phyloP scores from a whole-genome alignment of 345 rosid species.

The Luvunga scandens region DNA sequence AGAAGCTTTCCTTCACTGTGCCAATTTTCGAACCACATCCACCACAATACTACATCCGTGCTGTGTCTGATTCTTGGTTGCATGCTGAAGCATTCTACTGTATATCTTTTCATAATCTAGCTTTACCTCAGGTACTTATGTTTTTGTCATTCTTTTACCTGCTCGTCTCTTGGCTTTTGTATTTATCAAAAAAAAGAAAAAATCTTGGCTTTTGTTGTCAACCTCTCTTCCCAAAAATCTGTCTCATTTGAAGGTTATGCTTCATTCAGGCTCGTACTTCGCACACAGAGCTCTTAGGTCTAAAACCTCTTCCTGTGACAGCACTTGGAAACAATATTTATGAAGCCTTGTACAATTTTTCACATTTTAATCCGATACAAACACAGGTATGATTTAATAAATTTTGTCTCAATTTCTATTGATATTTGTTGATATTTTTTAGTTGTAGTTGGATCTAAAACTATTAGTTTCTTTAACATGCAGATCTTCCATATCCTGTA shows the following conservation, averaged over 20 bases:
- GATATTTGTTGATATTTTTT: conserved; percentile 12
- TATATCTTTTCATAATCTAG: conserved; percentile 83
- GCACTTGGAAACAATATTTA: conserved; percentile 66
- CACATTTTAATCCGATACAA: conserved; percentile 98
- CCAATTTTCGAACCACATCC: conserved; percentile 99
- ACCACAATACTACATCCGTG: conserved; percentile 92
- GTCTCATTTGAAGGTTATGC: conserved; percentile 21
- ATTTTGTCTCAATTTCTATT: conserved; percentile 17
- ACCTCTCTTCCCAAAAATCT: background rate
- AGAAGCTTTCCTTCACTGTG: conserved; percentile 87
- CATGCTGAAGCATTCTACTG: conserved; percentile 90
- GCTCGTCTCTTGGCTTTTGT: background rate
- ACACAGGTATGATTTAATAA: conserved; percentile 65
- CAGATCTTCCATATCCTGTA: conserved; percentile 88
- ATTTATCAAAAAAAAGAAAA: too few relatives aligned
- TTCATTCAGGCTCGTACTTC: conserved; percentile 66
- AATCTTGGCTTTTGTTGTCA: conserved; percentile 1
- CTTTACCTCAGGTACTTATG: conserved; percentile 73
- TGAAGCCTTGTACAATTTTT: conserved; percentile 80
- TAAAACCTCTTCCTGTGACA: conserved; percentile 92
- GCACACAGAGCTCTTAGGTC: conserved; percentile 92
- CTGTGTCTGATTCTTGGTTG: conserved; percentile 98
- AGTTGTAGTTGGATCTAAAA: conserved; percentile 1
- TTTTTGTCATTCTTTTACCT: background rate
- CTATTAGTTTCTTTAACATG: conserved; percentile 22